A percentile compares a stretch with the other conserved stretches of the same genome.
phyloP scores from a whole-genome alignment of 2,329 filamentous ascomycete species.

The Fusarium phyllophilum region DNA sequence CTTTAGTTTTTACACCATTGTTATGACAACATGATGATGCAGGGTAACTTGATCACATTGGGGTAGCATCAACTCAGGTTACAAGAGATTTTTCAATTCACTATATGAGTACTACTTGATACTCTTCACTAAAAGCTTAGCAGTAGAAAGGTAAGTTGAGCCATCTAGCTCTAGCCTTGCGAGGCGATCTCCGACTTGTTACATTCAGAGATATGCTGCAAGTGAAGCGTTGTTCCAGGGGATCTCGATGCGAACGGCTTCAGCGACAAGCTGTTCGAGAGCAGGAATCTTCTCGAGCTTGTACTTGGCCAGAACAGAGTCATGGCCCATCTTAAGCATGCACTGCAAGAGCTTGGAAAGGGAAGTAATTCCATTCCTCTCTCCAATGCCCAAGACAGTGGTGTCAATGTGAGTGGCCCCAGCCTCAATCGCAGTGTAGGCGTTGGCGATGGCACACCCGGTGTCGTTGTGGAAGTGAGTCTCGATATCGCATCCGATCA shows the following conservation, averaged over 20 bases:
- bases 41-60: not conserved
- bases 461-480: slow-evolving; percentile 80
- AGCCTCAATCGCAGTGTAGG: slow-evolving; percentile 87
- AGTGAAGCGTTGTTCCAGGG: slow-evolving; percentile 28
- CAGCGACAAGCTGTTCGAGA: slow-evolving; percentile 84
- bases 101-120: not conserved
- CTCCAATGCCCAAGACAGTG: slow-evolving; percentile 68
- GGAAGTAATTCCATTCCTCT: slow-evolving; percentile 74
- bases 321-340: slow-evolving; percentile 62
- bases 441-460: slow-evolving; percentile 89
- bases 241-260: slow-evolving; percentile 55
- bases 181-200: not conserved
- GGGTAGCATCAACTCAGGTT: not conserved
- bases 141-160: not conserved
- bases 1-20: not conserved
- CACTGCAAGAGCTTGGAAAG: slow-evolving; percentile 49
- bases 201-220: not conserved
- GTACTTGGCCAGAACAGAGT: slow-evolving; percentile 90
- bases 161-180: not conserved
- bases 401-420: slow-evolving; percentile 87
- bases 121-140: not conserved
- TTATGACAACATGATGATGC: not conserved
- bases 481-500: slow-evolving; percentile 71
- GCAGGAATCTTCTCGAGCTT: slow-evolving; percentile 90
- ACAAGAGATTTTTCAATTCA: not conserved